Conservation (phyloP, 192 early-diverging fungal species). For the Coemansia sp. region DNA sequence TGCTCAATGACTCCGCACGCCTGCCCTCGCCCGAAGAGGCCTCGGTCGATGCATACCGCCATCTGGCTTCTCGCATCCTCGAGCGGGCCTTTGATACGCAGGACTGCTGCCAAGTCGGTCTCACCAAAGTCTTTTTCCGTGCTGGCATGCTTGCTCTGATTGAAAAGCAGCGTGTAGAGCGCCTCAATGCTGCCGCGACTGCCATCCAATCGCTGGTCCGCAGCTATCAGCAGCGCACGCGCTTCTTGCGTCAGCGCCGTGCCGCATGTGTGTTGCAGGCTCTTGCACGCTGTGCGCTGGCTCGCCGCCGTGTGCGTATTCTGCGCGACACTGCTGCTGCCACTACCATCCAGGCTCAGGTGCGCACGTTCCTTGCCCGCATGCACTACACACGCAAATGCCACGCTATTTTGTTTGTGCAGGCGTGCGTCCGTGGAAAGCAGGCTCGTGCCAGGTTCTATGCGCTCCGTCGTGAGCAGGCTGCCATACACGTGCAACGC, state of each 20-base stretch:
- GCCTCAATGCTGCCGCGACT: constrained; percentile 75
- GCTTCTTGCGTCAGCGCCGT: constrained; percentile 55
- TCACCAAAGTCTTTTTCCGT: constrained; percentile 97
- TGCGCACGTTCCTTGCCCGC: constrained; percentile 64
- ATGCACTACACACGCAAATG: constrained; percentile 37
- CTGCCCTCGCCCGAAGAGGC: constrained; percentile 2
- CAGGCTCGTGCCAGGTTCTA: constrained; percentile 64
- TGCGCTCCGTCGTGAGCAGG: constrained; percentile 57
- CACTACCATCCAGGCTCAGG: constrained; percentile 69
- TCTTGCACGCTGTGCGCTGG: constrained; percentile 60
- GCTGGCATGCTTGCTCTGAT: constrained; percentile 69
- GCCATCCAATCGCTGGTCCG: constrained; percentile 76
- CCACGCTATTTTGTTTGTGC: constrained; percentile 59
- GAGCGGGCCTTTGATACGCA: constrained; percentile 46
- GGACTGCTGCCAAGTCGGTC: constrained; percentile 91
- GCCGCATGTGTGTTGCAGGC: constrained; percentile 70
- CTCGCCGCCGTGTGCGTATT: constrained; percentile 53
- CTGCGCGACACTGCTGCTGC: constrained; percentile 71
- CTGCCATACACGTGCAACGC: constrained; percentile 78
- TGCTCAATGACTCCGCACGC: constrained; percentile 40
- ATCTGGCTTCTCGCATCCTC: constrained; percentile 48
- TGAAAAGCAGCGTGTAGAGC: constrained; percentile 88
- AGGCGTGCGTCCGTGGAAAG: constrained; percentile 64
- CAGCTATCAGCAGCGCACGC: constrained; percentile 61
- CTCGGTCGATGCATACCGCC: not conserved